A percentile compares a stretch with the other conserved stretches of the same genome.
phyloP scores from a whole-genome alignment of 495 filamentous ascomycete genomes.

The Trichoderma orchidacearum region DNA sequence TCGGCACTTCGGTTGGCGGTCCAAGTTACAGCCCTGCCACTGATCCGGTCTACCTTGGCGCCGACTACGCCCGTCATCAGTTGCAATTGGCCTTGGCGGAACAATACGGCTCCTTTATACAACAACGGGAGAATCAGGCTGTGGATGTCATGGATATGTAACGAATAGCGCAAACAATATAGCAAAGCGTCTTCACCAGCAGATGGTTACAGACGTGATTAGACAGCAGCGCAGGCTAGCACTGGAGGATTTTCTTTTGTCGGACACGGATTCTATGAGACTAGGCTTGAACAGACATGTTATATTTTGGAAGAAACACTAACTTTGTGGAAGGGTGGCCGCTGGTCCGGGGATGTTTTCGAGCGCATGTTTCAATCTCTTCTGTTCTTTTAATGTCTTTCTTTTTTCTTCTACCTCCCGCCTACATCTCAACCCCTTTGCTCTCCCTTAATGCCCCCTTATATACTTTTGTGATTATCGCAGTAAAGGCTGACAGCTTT shows the following conservation, averaged over 20 bases:
- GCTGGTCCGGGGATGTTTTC: neutral
- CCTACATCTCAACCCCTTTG: neutral
- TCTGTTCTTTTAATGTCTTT: neutral
- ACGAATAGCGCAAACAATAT: neutral
- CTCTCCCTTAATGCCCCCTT: no score
- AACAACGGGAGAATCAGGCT: neutral
- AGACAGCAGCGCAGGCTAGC: neutral
- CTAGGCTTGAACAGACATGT: no score
- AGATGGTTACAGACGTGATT: neutral
- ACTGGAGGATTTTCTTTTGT: neutral
- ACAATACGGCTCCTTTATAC: slow-evolving; percentile 30
- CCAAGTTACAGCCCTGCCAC: slow-evolving; percentile 35
- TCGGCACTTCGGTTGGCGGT: slow-evolving; percentile 22
- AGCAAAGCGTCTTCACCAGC: neutral
- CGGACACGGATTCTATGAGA: neutral
- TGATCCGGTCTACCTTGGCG: slow-evolving; percentile 45
- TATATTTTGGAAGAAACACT: neutral
- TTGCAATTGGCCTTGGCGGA: slow-evolving; percentile 40
- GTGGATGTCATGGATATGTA: slow-evolving; percentile 5
- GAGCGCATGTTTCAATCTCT: neutral
- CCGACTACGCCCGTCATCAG: slow-evolving; percentile 31
- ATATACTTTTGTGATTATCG: neutral
- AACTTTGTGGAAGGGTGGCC: neutral
- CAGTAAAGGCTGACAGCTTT: neutral
- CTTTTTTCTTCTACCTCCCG: neutral